These are phyloP conservation scores for Friedmanniomyces simplex DNA, from an alignment of 495 filamentous ascomycete species.

Conservation along the genomic window DNA sequence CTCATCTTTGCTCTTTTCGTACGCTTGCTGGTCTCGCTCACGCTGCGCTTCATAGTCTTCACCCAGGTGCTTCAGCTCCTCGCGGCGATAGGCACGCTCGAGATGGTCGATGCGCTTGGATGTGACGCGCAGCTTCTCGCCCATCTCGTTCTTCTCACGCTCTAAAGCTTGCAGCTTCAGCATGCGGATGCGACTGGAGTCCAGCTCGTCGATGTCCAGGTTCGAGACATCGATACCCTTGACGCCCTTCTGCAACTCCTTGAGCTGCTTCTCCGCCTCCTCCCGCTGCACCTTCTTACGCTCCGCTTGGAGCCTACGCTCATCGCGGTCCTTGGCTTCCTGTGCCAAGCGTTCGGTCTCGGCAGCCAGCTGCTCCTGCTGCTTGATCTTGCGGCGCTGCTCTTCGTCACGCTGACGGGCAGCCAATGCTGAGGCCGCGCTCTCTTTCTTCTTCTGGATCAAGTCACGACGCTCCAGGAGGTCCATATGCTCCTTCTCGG, in stretches of 20 bases:
- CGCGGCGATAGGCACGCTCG: constrained; percentile 89
- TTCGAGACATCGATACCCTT: constrained; percentile 70
- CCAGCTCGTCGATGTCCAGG: constrained; percentile 74
- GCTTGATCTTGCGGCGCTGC: constrained; percentile 66
- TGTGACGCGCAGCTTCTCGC: constrained; percentile 79
- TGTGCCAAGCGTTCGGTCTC: constrained; percentile 78
- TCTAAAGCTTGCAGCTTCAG: constrained; percentile 93
- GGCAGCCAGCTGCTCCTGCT: constrained; percentile 75
- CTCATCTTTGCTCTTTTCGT: constrained; percentile 66
- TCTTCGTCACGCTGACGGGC: constrained; percentile 88
- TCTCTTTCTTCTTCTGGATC: constrained; percentile 94
- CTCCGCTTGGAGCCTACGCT: constrained; percentile 78
- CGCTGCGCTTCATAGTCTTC: constrained; percentile 80
- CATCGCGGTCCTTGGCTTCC: constrained; percentile 83
- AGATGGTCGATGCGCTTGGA: constrained; percentile 95
- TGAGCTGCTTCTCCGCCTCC: constrained; percentile 90
- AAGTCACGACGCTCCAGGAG: constrained; percentile 75
- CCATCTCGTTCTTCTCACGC: constrained; percentile 91
- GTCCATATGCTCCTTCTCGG: constrained; percentile 85
- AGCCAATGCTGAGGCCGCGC: constrained; percentile 72
- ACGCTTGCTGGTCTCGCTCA: constrained; percentile 65
- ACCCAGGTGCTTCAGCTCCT: constrained; percentile 83
- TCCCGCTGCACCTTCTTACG: constrained; percentile 83
- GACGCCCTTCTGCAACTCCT: constrained; percentile 72
- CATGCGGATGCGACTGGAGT: constrained; percentile 77